These are phyloP conservation scores for Malassezia japonica DNA, from an alignment of 1,284 basidiomycete genomes.

Conservation along the genomic window DNA sequence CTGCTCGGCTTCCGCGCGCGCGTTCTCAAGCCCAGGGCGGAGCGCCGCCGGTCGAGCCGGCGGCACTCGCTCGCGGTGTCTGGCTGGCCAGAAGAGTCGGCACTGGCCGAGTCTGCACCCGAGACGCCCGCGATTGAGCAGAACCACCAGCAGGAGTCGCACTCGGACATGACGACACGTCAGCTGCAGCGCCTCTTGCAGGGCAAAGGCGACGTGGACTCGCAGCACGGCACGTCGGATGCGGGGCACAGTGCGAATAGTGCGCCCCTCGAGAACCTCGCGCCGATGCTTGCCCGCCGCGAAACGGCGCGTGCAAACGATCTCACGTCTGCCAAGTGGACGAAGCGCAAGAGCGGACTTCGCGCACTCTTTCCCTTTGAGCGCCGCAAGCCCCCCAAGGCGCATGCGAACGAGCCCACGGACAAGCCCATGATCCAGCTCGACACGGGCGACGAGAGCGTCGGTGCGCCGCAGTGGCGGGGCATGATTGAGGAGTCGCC, in stretches of 20 bases:
- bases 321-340: neutral
- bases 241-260: too few species aligned
- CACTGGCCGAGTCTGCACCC: too few species aligned
- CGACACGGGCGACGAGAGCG: neutral
- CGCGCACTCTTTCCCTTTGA: neutral
- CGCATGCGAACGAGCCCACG: too few species aligned
- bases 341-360: neutral
- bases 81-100: neutral
- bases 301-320: neutral
- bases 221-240: too few species aligned
- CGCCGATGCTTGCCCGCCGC: neutral
- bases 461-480: too few species aligned
- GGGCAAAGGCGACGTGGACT: too few species aligned
- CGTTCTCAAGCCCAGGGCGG: neutral
- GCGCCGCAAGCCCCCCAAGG: neutral
- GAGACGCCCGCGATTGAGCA: too few species aligned
- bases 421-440: neutral
- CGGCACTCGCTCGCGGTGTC: slow-evolving; percentile 7
- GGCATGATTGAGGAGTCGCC: neutral
- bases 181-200: too few species aligned
- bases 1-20: slow-evolving; percentile 7
- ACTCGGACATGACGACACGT: too few species aligned
- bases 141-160: too few species aligned
- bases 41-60: slow-evolving; percentile 1
- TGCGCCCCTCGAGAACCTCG: too few species aligned